Conservation (phyloP, 257 asterid genomes). For the Solanum sejunctum region DNA sequence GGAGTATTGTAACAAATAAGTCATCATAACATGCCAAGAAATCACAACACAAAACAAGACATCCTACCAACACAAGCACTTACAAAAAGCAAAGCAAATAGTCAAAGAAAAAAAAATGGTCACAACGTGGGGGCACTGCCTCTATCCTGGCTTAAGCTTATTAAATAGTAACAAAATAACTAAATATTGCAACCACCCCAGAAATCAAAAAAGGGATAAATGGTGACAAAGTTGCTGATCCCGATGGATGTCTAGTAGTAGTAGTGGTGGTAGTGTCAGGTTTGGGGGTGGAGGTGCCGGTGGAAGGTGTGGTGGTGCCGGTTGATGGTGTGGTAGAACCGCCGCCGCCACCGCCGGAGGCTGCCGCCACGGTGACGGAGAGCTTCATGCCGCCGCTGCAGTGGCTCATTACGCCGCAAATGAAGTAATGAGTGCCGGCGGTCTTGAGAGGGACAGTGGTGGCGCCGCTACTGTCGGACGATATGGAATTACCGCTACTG, state of each 20-base stretch:
- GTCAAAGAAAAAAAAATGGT: neutral
- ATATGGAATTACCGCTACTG: constrained; percentile 42
- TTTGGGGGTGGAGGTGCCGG: neutral
- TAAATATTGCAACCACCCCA: neutral
- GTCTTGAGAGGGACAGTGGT: constrained; percentile 48
- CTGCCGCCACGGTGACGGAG: constrained; percentile 22
- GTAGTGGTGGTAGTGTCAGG: neutral
- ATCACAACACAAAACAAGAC: neutral
- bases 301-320: neutral
- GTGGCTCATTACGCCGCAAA: constrained; percentile 51
- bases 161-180: neutral
- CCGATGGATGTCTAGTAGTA: neutral
- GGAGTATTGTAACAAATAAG: neutral
- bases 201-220: neutral
- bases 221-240: neutral
- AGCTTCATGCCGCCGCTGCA: constrained; percentile 68
- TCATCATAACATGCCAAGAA: neutral
- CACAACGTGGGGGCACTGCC: constrained; percentile 34
- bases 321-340: constrained; percentile 7
- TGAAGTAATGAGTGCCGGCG: constrained; percentile 49
- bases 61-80: neutral
- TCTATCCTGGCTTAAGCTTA: neutral
- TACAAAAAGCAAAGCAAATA: neutral
- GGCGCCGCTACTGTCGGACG: constrained; percentile 70
- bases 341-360: neutral